A percentile compares a stretch with the other conserved stretches of the same genome.
phyloP scores from a whole-genome alignment of 2,329 filamentous ascomycete species.

The Ceratocystiopsis sp. region DNA sequence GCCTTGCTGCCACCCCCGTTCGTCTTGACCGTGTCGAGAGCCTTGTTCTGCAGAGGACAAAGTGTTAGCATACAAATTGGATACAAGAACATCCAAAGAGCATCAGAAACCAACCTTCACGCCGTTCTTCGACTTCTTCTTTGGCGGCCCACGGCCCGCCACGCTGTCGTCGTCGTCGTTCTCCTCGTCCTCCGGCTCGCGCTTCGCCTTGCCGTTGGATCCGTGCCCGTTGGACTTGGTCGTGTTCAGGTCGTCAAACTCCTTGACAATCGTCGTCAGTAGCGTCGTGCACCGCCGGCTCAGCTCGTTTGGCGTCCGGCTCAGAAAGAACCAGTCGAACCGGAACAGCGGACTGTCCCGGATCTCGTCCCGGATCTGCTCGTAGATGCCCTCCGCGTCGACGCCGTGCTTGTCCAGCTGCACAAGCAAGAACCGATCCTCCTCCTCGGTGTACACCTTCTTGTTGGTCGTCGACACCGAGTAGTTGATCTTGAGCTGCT shows the following conservation, averaged over 20 bases:
- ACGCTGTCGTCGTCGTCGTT: conserved; percentile 73
- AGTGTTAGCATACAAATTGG: background rate
- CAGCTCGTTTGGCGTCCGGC: conserved; percentile 81
- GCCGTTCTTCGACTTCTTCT: conserved; percentile 85
- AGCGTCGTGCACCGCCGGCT: conserved; percentile 85
- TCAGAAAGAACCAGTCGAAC: conserved; percentile 99
- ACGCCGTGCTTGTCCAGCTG: conserved; percentile 85
- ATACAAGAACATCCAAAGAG: background rate
- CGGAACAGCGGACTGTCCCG: conserved; percentile 87
- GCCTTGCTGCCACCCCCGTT: conserved; percentile 43
- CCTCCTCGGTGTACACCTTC: conserved; percentile 97
- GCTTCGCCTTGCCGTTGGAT: conserved; percentile 53
- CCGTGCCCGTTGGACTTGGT: conserved; percentile 29
- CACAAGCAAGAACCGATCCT: conserved; percentile 88
- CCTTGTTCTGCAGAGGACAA: conserved; percentile 55
- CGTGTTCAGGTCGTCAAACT: conserved; percentile 59
- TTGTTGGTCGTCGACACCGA: conserved; percentile 98
- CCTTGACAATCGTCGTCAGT: conserved; percentile 82
- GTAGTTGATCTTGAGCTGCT: conserved; percentile 98
- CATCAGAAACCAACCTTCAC: conserved; percentile 50
- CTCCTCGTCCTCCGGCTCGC: conserved; percentile 62
- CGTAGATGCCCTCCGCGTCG: conserved; percentile 78
- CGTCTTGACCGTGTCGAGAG: conserved; percentile 73
- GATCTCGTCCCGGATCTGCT: conserved; percentile 93
- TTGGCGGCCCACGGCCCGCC: conserved; percentile 64